These are phyloP conservation scores for Gonium pectorale DNA, from an alignment of 139 green algal species.

Conservation along the genomic window DNA sequence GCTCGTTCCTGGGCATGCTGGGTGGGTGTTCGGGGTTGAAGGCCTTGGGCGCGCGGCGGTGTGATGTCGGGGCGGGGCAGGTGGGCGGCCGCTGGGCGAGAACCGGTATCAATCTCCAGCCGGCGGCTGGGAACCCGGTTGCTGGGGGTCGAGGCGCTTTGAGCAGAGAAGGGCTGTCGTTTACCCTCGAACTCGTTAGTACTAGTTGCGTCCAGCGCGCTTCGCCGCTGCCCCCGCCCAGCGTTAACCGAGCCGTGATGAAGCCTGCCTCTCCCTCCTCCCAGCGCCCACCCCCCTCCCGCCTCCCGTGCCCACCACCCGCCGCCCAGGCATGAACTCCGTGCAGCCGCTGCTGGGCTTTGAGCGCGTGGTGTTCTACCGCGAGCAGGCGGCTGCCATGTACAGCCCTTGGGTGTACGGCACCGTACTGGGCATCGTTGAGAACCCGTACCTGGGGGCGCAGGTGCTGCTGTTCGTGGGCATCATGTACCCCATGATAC, in stretches of 20 bases:
- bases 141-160: background rate
- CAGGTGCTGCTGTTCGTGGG: slow-evolving; percentile 69
- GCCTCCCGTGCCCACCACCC: background rate
- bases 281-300: too few relatives aligned
- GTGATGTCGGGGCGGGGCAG: slow-evolving; percentile 15
- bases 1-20: slow-evolving; percentile 55
- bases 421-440: slow-evolving; percentile 54
- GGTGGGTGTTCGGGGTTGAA: slow-evolving; percentile 5
- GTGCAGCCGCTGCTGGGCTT: slow-evolving; percentile 43
- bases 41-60: background rate
- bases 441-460: slow-evolving; percentile 62
- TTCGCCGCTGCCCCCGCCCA: too few relatives aligned
- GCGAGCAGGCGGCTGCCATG: slow-evolving; percentile 43
- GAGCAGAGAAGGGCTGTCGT: too few relatives aligned
- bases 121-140: background rate
- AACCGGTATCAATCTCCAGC: too few relatives aligned
- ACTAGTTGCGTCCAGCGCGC: too few relatives aligned
- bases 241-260: too few relatives aligned
- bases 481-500: slow-evolving; percentile 72
- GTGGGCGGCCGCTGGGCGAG: too few relatives aligned
- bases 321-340: slow-evolving; percentile 3
- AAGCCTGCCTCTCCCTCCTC: too few relatives aligned
- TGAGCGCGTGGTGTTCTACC: slow-evolving; percentile 57
- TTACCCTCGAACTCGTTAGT: too few relatives aligned
- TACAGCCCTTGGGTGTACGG: slow-evolving; percentile 61